Conservation (phyloP, 768 basidiomycete genomes). For the Trametopsis cervina region DNA sequence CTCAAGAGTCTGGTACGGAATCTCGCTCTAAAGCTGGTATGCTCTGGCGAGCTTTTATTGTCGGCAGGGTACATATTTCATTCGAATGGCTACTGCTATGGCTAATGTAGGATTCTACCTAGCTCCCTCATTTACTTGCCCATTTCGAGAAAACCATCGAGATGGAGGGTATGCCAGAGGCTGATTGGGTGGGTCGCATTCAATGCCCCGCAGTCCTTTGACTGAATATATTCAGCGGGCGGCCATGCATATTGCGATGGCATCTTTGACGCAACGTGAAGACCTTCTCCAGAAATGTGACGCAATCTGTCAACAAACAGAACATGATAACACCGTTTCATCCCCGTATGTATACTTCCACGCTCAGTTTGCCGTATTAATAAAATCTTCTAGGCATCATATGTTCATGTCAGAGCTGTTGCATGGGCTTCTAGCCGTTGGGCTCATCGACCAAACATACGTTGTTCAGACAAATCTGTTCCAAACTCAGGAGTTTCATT, state of each 20-base stretch:
- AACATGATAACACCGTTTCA: constrained; percentile 13
- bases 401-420: constrained; percentile 40
- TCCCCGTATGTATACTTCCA: background rate
- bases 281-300: constrained; percentile 55
- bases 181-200: constrained; percentile 48
- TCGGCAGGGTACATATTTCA: constrained; percentile 52
- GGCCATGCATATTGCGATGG: constrained; percentile 45
- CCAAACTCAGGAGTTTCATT: constrained; percentile 37
- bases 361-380: background rate
- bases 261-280: constrained; percentile 39
- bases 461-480: constrained; percentile 45
- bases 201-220: constrained; percentile 5
- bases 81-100: background rate
- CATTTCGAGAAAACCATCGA: constrained; percentile 50
- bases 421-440: constrained; percentile 44
- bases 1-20: constrained; percentile 34
- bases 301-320: constrained; percentile 15
- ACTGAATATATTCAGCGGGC: constrained; percentile 21
- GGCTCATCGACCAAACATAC: constrained; percentile 48
- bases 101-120: background rate
- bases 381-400: constrained; percentile 6
- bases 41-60: constrained; percentile 66
- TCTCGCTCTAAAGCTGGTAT: constrained; percentile 15
- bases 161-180: constrained; percentile 40
- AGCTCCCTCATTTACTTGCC: constrained; percentile 58